These are phyloP conservation scores for Eimeria sp. DNA, from an alignment of 169 alveolate genomes.

Conservation along the genomic window DNA sequence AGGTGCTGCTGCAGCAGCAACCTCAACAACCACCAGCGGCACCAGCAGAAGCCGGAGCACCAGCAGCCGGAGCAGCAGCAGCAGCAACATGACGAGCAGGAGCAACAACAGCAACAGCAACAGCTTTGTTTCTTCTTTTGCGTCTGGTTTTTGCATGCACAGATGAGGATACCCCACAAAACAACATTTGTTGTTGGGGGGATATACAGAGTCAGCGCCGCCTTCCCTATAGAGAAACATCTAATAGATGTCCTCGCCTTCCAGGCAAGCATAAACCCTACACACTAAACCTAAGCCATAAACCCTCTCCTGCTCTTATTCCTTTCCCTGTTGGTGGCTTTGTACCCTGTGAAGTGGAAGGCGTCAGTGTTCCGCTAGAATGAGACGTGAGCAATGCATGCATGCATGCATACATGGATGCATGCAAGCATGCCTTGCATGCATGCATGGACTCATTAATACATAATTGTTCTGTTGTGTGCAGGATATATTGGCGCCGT, in stretches of 20 bases:
- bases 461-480: neutral
- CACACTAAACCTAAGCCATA: too few species aligned
- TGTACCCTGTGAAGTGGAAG: too few species aligned
- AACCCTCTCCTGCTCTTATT: neutral
- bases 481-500: slow-evolving; percentile 80
- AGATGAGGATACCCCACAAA: slow-evolving; percentile 83
- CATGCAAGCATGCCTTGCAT: too few species aligned
- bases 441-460: neutral
- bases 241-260: slow-evolving; percentile 79
- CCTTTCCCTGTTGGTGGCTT: neutral
- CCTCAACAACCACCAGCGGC: neutral
- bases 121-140: neutral
- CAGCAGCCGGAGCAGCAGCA: neutral
- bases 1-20: slow-evolving; percentile 30
- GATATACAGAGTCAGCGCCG: slow-evolving; percentile 82
- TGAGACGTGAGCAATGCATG: too few species aligned
- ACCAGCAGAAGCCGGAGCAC: neutral
- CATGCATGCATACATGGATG: too few species aligned
- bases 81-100: neutral
- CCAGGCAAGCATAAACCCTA: slow-evolving; percentile 53
- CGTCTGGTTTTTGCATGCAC: neutral
- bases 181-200: slow-evolving; percentile 45
- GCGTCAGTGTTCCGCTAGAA: too few species aligned
- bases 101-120: neutral
- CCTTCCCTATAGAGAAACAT: slow-evolving; percentile 80